These are phyloP conservation scores for Alternaria sp. DNA, from an alignment of 2,329 filamentous ascomycete species.

Conservation along the genomic window DNA sequence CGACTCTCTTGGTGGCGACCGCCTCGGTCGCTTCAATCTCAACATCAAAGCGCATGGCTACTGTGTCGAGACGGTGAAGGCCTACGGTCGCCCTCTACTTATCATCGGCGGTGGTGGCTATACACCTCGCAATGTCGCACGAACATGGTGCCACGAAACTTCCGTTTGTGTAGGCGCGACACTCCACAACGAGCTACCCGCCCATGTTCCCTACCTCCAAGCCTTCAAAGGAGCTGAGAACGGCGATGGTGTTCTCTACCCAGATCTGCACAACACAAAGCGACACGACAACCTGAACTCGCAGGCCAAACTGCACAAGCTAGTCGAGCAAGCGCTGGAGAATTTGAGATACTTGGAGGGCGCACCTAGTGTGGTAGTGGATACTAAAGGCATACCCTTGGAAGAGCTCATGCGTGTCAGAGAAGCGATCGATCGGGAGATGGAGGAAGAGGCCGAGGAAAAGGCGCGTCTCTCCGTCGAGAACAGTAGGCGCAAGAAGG, in stretches of 20 bases:
- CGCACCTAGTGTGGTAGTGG: conserved; percentile 76
- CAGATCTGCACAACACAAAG: conserved; percentile 79
- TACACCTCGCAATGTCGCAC: conserved; percentile 93
- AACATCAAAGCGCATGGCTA: conserved; percentile 93
- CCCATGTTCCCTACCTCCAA: conserved; percentile 81
- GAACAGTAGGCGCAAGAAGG: conserved; percentile 47
- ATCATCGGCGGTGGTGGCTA: conserved; percentile 95
- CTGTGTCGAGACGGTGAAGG: conserved; percentile 89
- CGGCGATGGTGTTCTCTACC: conserved; percentile 73
- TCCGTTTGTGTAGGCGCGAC: conserved; percentile 81
- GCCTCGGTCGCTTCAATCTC: conserved; percentile 93
- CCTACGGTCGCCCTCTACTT: conserved; percentile 78
- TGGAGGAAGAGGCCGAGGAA: conserved; percentile 70
- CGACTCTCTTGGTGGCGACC: conserved; percentile 90
- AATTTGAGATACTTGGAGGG: conserved; percentile 85
- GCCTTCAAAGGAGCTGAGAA: conserved; percentile 85
- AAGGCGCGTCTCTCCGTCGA: conserved; percentile 65
- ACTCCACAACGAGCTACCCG: conserved; percentile 75
- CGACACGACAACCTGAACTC: conserved; percentile 79
- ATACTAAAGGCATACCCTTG: conserved; percentile 79
- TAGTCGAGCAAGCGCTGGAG: conserved; percentile 79
- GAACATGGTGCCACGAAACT: conserved; percentile 97
- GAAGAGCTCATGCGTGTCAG: conserved; percentile 63
- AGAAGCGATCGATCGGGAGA: conserved; percentile 70
- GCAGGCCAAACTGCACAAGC: conserved; percentile 73